These are phyloP conservation scores for Penicillium sclerotiorum DNA, from an alignment of 2,329 filamentous ascomycete genomes.

Conservation along the genomic window DNA sequence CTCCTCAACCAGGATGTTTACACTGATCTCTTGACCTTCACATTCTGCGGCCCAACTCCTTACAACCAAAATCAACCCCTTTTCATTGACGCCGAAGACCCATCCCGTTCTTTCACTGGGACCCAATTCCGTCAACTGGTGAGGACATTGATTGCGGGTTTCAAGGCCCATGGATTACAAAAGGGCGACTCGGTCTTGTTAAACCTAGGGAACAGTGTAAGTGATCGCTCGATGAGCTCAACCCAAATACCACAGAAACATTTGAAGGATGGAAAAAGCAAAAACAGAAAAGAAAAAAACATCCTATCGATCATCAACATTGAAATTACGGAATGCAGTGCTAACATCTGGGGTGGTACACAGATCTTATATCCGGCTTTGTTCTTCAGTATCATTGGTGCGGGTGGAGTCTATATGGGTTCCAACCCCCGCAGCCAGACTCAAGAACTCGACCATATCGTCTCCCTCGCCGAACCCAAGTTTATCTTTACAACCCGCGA, in stretches of 20 bases:
- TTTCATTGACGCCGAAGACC: slow-evolving; percentile 47
- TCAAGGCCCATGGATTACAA: slow-evolving; percentile 41
- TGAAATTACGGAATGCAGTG: neutral
- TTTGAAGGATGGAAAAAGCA: neutral
- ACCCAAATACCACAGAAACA: no score
- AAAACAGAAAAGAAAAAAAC: neutral
- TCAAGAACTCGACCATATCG: slow-evolving; percentile 52
- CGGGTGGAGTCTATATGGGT: slow-evolving; percentile 54
- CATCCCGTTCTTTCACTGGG: slow-evolving; percentile 40
- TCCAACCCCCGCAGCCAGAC: slow-evolving; percentile 53
- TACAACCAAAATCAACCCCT: slow-evolving; percentile 44
- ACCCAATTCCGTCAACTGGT: slow-evolving; percentile 39
- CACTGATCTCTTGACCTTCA: slow-evolving; percentile 47
- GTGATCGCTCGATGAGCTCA: slow-evolving; percentile 20
- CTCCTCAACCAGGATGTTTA: slow-evolving; percentile 25
- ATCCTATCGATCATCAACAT: neutral
- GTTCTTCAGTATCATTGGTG: slow-evolving; percentile 46
- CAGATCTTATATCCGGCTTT: slow-evolving; percentile 44
- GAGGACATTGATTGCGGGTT: slow-evolving; percentile 43
- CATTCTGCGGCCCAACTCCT: slow-evolving; percentile 37
- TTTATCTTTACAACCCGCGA: slow-evolving; percentile 49
- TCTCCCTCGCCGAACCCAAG: slow-evolving; percentile 48
- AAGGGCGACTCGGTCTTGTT: slow-evolving; percentile 48
- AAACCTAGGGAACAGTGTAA: slow-evolving; percentile 46
- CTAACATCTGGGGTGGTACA: slow-evolving; percentile 1